Evolutionary conservation across 257 asterid species (phyloP), one percentile per base, ranked within the genome.

Genomic region (Mitragyna speciosa): DNA sequence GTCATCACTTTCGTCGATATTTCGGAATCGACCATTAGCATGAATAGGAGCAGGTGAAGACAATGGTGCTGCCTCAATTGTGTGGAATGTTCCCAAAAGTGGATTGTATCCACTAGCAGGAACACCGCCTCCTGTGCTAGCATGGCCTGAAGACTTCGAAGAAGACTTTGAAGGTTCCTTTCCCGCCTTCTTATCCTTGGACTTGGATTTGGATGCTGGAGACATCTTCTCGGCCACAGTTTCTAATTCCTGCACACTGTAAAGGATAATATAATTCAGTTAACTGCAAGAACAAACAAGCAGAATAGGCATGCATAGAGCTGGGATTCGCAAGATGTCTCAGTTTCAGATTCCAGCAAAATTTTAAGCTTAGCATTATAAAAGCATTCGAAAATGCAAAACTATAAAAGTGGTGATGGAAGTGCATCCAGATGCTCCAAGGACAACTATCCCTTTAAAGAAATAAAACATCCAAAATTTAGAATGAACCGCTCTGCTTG

Each of bases 91-190:
- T 28, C 97, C 97, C 79, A 70, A 79, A 70, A 89, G 82, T 78
- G 99, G 98, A 81, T 95, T 95, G 89, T 92, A 95, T 63, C 97
- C 98, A 87, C 93, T 91, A 48, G 93, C 87, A 7, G 94, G 88
- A 65, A 80, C 63, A 72, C 93, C 95, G 43, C 81, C 81, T 68
- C 86, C 91, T 79, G 90, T 70, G 78, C 78, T 90, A 59, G 79
- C 86, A 70, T 88, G 96, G 73, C 85, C 89, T 28, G 92, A 84
- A 82, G 96, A 84, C 87, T 94, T 94, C 59, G 87, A 84, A 81
- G 93, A 82, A 77, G 79, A 82, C 91, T 92, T 95, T 2, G 85
- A 72, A 76, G 90, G 89, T 82, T 92, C 99, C 87, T 93, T 95
- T 11, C 80, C 87, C 61, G 89, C 85, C 85, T 88, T 92, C 84